phyloP scores from a whole-genome alignment of 805 yeast species.

The Metschnikowia hibisci region DNA sequence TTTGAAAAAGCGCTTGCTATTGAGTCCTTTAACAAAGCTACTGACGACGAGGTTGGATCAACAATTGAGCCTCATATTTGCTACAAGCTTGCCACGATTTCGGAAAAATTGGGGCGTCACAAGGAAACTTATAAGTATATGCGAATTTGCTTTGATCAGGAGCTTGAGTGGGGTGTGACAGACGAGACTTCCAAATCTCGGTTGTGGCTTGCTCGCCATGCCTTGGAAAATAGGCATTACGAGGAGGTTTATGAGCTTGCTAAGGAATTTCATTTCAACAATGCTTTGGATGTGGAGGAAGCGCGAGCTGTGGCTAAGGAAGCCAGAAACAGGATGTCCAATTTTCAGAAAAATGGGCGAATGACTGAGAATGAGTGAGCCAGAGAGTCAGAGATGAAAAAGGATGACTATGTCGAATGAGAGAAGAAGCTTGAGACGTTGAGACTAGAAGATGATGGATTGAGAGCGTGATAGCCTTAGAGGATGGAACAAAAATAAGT shows the following conservation, averaged over 20 bases:
- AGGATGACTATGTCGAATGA: no score
- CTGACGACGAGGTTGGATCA: slow-evolving; percentile 23
- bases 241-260: slow-evolving; percentile 72
- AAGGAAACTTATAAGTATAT: slow-evolving; percentile 58
- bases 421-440: no score
- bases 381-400: neutral
- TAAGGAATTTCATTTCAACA: slow-evolving; percentile 59
- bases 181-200: slow-evolving; percentile 78
- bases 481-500: no score
- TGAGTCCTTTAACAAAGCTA: slow-evolving; percentile 33
- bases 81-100: slow-evolving; percentile 64
- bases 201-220: slow-evolving; percentile 78
- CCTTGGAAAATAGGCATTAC: slow-evolving; percentile 53
- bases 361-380: neutral
- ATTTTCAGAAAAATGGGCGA: neutral
- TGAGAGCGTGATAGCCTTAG: no score
- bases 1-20: slow-evolving; percentile 71
- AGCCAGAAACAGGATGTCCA: slow-evolving; percentile 53
- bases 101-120: slow-evolving; percentile 52
- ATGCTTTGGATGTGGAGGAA: slow-evolving; percentile 85
- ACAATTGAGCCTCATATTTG: slow-evolving; percentile 52
- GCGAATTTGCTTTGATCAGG: slow-evolving; percentile 66
- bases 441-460: no score
- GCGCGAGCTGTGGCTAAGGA: slow-evolving; percentile 81
- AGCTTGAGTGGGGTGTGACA: slow-evolving; percentile 57